These are phyloP conservation scores for Fusarium sororula DNA, from an alignment of 2,329 filamentous ascomycete species.

Conservation along the genomic window DNA sequence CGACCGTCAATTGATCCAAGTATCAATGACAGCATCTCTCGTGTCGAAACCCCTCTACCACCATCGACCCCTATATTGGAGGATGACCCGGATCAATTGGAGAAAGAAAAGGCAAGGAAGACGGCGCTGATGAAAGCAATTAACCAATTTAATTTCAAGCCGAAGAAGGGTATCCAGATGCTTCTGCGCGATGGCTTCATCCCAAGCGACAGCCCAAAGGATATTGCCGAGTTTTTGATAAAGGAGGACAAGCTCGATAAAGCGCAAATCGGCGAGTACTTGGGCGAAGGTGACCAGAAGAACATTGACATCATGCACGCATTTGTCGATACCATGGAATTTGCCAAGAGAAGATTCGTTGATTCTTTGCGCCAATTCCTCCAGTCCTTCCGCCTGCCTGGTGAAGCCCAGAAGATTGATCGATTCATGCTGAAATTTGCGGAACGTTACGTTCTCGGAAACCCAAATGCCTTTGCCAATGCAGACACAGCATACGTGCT, in stretches of 20 bases:
- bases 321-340: slow-evolving; percentile 96
- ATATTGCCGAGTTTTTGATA: slow-evolving; percentile 85
- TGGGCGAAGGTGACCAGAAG: slow-evolving; percentile 91
- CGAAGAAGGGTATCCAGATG: slow-evolving; percentile 89
- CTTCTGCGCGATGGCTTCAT: slow-evolving; percentile 90
- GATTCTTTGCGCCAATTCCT: slow-evolving; percentile 91
- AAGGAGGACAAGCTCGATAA: slow-evolving; percentile 89
- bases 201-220: slow-evolving; percentile 76
- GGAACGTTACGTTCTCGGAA: slow-evolving; percentile 92
- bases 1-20: slow-evolving; percentile 76
- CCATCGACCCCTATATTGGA: slow-evolving; percentile 77
- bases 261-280: slow-evolving; percentile 88
- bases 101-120: slow-evolving; percentile 93
- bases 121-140: slow-evolving; percentile 91
- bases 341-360: slow-evolving; percentile 89
- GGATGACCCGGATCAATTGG: slow-evolving; percentile 93
- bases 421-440: slow-evolving; percentile 99
- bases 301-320: slow-evolving; percentile 99
- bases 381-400: slow-evolving; percentile 92
- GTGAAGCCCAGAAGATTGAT: slow-evolving; percentile 98
- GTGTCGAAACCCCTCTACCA: slow-evolving; percentile 64
- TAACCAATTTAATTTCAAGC: slow-evolving; percentile 96
- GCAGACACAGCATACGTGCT: slow-evolving; percentile 97
- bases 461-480: slow-evolving; percentile 97
- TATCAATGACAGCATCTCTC: slow-evolving; percentile 67